Conservation (phyloP, 441 rosid genomes). For the Mallotus repandus region DNA sequence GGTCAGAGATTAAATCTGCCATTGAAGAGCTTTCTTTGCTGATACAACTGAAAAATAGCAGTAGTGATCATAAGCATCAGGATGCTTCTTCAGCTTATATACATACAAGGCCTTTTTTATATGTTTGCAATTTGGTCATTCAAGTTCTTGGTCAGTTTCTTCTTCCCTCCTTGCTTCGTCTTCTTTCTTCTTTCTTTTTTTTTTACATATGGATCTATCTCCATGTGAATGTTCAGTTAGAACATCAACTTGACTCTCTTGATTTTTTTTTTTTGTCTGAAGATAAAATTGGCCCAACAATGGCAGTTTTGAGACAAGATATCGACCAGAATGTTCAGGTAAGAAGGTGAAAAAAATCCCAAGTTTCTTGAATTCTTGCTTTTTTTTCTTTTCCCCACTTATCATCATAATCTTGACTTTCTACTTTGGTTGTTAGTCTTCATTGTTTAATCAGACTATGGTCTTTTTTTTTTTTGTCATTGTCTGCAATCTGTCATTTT, state of each 20-base stretch:
- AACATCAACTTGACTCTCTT: constrained; percentile 12
- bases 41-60: constrained; percentile 35
- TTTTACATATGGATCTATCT: too few species aligned
- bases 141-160: constrained; percentile 76
- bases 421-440: background rate
- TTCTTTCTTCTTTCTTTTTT: too few species aligned
- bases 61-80: constrained; percentile 14
- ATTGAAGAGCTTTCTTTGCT: constrained; percentile 75
- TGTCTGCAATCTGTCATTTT: constrained; percentile 8
- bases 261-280: constrained; percentile 32
- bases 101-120: constrained; percentile 62
- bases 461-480: constrained; percentile 16
- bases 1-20: constrained; percentile 66
- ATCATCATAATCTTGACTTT: background rate
- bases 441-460: constrained; percentile 1
- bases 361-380: too few species aligned
- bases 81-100: constrained; percentile 34
- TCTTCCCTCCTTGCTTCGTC: background rate
- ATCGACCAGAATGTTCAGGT: constrained; percentile 82
- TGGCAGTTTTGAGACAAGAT: constrained; percentile 93
- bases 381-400: background rate
- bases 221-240: background rate
- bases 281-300: constrained; percentile 98
- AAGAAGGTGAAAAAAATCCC: constrained; percentile 12
- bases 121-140: constrained; percentile 62